phyloP scores from a whole-genome alignment of 2,329 filamentous ascomycete genomes.

The Daldinia sp. region DNA sequence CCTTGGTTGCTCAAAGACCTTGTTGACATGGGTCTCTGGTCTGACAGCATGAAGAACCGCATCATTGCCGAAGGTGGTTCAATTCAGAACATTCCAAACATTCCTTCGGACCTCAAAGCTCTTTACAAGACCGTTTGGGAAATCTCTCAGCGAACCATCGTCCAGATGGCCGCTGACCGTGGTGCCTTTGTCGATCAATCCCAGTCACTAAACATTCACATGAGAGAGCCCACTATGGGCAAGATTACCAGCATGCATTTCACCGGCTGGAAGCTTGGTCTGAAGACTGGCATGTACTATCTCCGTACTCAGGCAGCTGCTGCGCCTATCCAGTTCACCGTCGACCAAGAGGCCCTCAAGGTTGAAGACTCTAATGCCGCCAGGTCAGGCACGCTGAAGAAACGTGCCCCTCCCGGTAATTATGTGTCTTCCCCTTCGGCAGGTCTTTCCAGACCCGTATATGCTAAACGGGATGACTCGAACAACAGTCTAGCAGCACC shows the following conservation, averaged over 20 bases:
- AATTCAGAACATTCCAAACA: conserved; percentile 96
- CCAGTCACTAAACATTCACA: conserved; percentile 98
- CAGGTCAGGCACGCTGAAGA: conserved; percentile 72
- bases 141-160: conserved; percentile 93
- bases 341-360: conserved; percentile 95
- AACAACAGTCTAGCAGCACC: conserved; percentile 52
- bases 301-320: conserved; percentile 97
- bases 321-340: conserved; percentile 98
- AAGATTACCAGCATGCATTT: conserved; percentile 99
- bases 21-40: conserved; percentile 98
- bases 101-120: conserved; percentile 93
- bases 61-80: conserved; percentile 98
- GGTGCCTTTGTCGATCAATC: conserved; percentile 99
- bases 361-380: conserved; percentile 84
- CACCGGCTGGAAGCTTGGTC: conserved; percentile 96
- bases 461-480: conserved; percentile 66
- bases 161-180: conserved; percentile 98
- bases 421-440: conserved; percentile 69
- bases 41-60: conserved; percentile 99
- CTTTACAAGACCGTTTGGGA: conserved; percentile 99
- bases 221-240: conserved; percentile 99
- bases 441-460: conserved; percentile 76
- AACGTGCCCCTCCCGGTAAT: conserved; percentile 70
- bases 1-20: conserved; percentile 98
- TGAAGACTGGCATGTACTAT: conserved; percentile 99